Conservation (phyloP, 2,329 filamentous ascomycete genomes). For the Leptodontidium sp. region DNA sequence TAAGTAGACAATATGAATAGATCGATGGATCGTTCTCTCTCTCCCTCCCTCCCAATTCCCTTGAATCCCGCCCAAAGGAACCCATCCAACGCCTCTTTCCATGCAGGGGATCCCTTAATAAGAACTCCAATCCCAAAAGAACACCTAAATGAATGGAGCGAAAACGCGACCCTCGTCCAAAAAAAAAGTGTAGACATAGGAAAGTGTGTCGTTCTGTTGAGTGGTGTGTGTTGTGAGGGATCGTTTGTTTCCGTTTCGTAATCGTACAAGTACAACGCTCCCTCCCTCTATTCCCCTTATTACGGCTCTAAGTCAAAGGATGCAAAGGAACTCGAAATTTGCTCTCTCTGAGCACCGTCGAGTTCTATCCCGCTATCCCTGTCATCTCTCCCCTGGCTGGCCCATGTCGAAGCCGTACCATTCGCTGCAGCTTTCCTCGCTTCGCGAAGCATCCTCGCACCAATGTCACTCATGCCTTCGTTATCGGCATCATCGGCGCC, state of each 20-base stretch:
- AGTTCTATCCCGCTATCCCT: conserved; percentile 44
- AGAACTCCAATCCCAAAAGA: conserved; percentile 9
- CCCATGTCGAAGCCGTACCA: conserved; percentile 37
- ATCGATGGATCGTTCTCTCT: conserved; percentile 1
- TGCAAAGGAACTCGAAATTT: conserved; percentile 5
- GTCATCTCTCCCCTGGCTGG: conserved; percentile 39
- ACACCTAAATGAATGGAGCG: background rate
- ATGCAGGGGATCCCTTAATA: background rate
- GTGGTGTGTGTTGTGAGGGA: conserved; percentile 35
- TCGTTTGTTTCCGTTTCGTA: conserved; percentile 12
- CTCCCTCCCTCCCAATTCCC: background rate
- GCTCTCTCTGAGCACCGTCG: conserved; percentile 33
- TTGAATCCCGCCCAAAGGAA: background rate
- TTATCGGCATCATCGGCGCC: conserved; percentile 39
- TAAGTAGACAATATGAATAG: conserved; percentile 11
- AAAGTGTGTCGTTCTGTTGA: conserved; percentile 36
- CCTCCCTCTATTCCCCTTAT: conserved; percentile 6
- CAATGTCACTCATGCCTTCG: conserved; percentile 44
- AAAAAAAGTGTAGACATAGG: conserved; percentile 27
- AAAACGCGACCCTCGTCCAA: conserved; percentile 9
- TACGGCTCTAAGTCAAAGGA: conserved; percentile 7
- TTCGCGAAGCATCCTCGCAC: conserved; percentile 41
- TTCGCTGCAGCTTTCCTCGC: conserved; percentile 39
- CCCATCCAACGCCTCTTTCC: conserved; percentile 6
- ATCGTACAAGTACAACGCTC: conserved; percentile 8